Evolutionary conservation across 2,329 filamentous ascomycete genomes (phyloP), one percentile per base, ranked within the genome.

Genomic region (Monilinia fructigena): DNA sequence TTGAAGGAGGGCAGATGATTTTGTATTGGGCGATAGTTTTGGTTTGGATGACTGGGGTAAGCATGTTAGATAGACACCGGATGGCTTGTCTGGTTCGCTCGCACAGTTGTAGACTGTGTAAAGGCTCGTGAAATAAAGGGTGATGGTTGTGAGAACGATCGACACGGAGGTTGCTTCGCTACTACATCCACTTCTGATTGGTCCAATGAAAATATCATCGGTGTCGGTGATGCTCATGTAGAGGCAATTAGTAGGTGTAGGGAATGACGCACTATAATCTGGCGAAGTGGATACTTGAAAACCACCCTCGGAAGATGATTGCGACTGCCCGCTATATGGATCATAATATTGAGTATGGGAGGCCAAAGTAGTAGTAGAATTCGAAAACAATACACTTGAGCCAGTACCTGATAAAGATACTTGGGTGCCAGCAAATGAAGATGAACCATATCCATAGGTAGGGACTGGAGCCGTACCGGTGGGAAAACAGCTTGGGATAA

Each of bases 51-150:
- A 38, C 12, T 31, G 52, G 5, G 7, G 26, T 47, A 6, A 55
- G n/a, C 26, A 45, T n/a, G 26, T 16, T 31, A 1, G 38, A 45
- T 42, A 26, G 52, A 31, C 26, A 55, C 50, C 38, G 35, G 38
- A 63, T 23, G 10, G 18, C 23, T 23, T 23, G 23, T 23, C 23
- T 23, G 23, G 23, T 35, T 63, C 18, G 1, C 10, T 35, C 26
- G 35, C 52, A 47, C 40, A 63, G 5, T n/a, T 47, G 52, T 63
- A 55, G 4, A 55, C 8, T 4, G 52, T 64, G 16, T 64, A 55
- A 47, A 20, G 23, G 11, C 18, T 48, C 18, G 28, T 35, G 42
- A 52, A 64, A 31, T 11, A 14, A 7, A 26, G 8, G 20, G 20
- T 48, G 26, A 35, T 48, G 1, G 12, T 16, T 31, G 20, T n/a